Evolutionary conservation across 306 rosid species (phyloP), one percentile per base, ranked within the genome.

Genomic region (Astragalus membranaceus): DNA sequence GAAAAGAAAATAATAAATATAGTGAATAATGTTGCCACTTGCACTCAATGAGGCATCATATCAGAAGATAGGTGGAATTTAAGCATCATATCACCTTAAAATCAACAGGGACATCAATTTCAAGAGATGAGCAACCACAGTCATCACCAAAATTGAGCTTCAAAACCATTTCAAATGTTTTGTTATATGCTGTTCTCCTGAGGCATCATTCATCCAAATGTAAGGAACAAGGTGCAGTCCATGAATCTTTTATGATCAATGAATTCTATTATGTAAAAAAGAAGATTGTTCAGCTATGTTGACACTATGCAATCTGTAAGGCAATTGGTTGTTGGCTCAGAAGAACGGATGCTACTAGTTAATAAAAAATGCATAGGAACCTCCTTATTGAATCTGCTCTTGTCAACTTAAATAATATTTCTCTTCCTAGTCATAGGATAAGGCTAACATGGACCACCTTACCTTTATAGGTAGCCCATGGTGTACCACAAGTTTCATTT

Each of bases 121-220:
- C 89, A 32, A 72, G 77, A 37, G 81, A 66, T 12, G 85, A 79
- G 72, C 97, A 87, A 47, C 89, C 88, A 37, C 99, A 94, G 73
- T 97, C 97, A 48, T 91, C 92, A 11, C 91, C 82, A 68, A 88
- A 94, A 78, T 83, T 86, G 87, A 94, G 78, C 72, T 84, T 91
- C 82, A 94, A 85, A 70, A 86, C 91, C 88, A 94, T 74, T 77
- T 94, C 97, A 79, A 94, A 81, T 70, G 92, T 79, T 83, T 86
- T 94, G 52, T 80, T 46, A 41, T 52, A 78, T 23, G 68, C 67
- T 7, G 99, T 94, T 83, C 99, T 86, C 92, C 99, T 91, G 86
- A 64, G 73, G 59, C 66, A 81, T 64, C 64, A 73, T 63, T 78
- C 54, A 78, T 29, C 71, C 75, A 67, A 70, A 79, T 32, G 72